A percentile compares a stretch with the other conserved stretches of the same genome.
Evolutionary conservation across 495 filamentous ascomycete genomes (phyloP).

Genomic region (Copromyces sp.): DNA sequence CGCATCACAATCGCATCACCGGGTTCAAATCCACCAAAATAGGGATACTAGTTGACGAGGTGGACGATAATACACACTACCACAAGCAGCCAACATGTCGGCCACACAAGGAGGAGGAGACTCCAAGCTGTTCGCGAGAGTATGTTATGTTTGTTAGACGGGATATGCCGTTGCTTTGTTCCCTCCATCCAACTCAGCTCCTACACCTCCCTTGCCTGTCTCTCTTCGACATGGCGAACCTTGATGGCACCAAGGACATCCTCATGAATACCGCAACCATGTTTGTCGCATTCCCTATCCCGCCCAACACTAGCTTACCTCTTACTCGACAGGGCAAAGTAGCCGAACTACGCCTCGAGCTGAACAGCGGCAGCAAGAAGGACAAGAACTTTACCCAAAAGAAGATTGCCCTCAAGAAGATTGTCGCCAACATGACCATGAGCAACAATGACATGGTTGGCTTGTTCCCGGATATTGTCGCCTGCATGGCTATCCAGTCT

Average conservation of each 20-base stretch:
- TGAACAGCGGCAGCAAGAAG: conserved; percentile 90
- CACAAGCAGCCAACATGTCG: conserved; percentile 43
- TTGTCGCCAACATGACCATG: conserved; percentile 99
- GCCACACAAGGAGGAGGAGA: conserved; percentile 72
- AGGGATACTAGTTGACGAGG: background rate
- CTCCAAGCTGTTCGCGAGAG: conserved; percentile 98
- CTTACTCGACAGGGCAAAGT: conserved; percentile 78
- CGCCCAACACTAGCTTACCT: conserved; percentile 30
- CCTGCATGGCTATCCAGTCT: conserved; percentile 85
- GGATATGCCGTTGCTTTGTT: background rate
- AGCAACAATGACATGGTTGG: conserved; percentile 99
- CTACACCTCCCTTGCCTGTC: background rate
- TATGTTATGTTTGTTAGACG: conserved; percentile 44
- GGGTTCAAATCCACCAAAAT: background rate
- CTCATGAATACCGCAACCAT: conserved; percentile 21
- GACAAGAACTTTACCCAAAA: conserved; percentile 96
- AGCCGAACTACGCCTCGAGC: conserved; percentile 88
- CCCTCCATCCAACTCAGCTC: background rate
- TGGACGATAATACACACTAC: background rate
- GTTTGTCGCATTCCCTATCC: conserved; percentile 40
- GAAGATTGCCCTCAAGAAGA: conserved; percentile 99
- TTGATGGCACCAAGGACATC: conserved; percentile 2
- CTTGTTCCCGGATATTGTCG: conserved; percentile 89
- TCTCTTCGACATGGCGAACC: conserved; percentile 2
- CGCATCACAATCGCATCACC: background rate